Conservation (phyloP, 257 asterid genomes). For the Agastache rugosa region DNA sequence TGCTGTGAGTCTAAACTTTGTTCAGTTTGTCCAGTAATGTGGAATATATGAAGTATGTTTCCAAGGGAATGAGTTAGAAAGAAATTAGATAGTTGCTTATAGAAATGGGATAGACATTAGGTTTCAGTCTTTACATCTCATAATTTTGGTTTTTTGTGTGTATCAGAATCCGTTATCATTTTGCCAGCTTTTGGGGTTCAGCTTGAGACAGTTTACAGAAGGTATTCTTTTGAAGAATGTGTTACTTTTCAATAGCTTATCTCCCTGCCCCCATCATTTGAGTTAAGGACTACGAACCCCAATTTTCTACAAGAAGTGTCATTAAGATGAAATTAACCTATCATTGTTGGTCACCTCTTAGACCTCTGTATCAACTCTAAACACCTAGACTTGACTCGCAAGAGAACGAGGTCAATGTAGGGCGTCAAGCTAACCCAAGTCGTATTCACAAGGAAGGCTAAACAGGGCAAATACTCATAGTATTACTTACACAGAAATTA, state of each 20-base stretch:
- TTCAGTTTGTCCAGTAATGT: constrained; percentile 10
- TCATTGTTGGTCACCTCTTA: not conserved
- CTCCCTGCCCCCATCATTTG: not conserved
- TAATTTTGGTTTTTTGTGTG: constrained; percentile 32
- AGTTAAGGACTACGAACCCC: not conserved
- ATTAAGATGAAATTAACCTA: not conserved
- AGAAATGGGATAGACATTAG: constrained; percentile 10
- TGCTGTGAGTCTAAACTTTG: constrained; percentile 7
- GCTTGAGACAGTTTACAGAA: constrained; percentile 81
- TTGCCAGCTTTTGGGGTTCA: constrained; percentile 90
- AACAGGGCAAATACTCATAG: too few relatives aligned
- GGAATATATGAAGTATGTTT: not conserved
- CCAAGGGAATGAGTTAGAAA: not conserved
- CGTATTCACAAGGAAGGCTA: too few relatives aligned
- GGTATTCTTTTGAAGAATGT: constrained; percentile 50
- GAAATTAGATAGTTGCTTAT: not conserved
- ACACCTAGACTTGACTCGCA: too few relatives aligned
- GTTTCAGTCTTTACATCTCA: constrained; percentile 15
- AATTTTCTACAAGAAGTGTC: not conserved
- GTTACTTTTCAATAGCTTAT: not conserved
- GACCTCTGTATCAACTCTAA: too few relatives aligned
- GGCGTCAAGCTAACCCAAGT: too few relatives aligned
- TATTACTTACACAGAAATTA: too few relatives aligned
- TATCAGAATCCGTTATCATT: constrained; percentile 76
- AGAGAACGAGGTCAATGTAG: too few relatives aligned